Evolutionary conservation across 192 early-diverging fungal species (phyloP), one percentile per base, ranked within the genome.

Genomic region (Linnemannia schmuckeri): DNA sequence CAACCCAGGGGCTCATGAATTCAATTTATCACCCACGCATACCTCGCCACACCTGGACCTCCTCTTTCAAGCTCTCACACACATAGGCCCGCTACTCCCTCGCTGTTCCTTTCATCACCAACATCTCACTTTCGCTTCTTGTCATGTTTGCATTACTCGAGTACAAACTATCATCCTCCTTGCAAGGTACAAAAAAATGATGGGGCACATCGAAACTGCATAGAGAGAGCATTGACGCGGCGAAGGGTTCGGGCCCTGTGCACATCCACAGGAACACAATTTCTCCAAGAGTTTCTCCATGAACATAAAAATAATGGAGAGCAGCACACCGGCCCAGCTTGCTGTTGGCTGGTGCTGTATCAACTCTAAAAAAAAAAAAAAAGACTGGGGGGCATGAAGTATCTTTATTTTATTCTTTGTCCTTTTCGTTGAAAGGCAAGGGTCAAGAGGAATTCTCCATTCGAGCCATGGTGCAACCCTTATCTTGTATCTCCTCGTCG

Each of bases 131-230:
- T 37, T 37, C 13, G 8, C 40, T 40, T 40, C 20, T 9, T 22
- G 30, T 10, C 12, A 20, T 41, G 24, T 3, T 38, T 17, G 12
- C 9, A n/a, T 57, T 75, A 0, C 49, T 20, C 55, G 6, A 44
- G 42, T 10, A 44, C 0, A 24, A 52, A 17, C 49, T 42, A 9
- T 9, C 12, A 54, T 5, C 41, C 0, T 57, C 20, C 27, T 37
- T 30, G 9, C 17, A 10, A 41, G 37, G 49, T 30, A 54, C 6
- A 37, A 47, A 75, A 76, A 76, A 27, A n/a, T 70, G 77, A 30
- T 78, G 77, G 77, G 77, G 77, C 77, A 54, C 68, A 78, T 20
- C 15, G 30, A 33, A 68, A 46, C 22, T 20, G 18, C 0, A 20
- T 20, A 17, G 15, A 20, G 73, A n/a, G 55, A 15, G 37, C 35